phyloP scores from a whole-genome alignment of 148 eudicot species.

The Camellia japonica region DNA sequence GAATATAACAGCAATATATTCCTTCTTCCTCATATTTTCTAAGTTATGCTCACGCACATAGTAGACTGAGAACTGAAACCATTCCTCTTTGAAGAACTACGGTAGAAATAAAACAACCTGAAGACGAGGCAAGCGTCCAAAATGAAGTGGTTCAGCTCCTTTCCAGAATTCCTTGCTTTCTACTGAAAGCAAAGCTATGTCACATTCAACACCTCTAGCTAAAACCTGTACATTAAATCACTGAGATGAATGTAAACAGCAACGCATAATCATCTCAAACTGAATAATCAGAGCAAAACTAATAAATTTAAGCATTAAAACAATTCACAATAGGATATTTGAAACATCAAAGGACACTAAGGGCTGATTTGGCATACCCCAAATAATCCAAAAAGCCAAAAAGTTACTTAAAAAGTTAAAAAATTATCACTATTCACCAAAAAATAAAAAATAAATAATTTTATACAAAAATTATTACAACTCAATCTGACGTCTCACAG shows the following conservation, averaged over 20 bases:
- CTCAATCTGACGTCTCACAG: no score
- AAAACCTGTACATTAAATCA: constrained; percentile 60
- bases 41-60: background rate
- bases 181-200: constrained; percentile 87
- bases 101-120: constrained; percentile 51
- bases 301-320: background rate
- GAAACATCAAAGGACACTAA: background rate
- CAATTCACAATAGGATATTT: background rate
- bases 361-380: no score
- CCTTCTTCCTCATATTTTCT: no score
- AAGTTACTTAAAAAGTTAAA: no score
- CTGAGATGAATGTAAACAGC: constrained; percentile 25
- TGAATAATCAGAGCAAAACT: background rate
- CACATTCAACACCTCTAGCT: constrained; percentile 94
- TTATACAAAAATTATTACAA: no score
- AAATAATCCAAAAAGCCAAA: no score
- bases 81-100: background rate
- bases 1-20: no score
- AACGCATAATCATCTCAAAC: constrained; percentile 7
- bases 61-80: background rate
- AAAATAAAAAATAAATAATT: no score
- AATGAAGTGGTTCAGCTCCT: constrained; percentile 73
- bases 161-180: constrained; percentile 87
- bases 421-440: no score
- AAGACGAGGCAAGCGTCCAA: constrained; percentile 81